Evolutionary conservation across 257 asterid species (phyloP).

Genomic region (Solanum chaucha): DNA sequence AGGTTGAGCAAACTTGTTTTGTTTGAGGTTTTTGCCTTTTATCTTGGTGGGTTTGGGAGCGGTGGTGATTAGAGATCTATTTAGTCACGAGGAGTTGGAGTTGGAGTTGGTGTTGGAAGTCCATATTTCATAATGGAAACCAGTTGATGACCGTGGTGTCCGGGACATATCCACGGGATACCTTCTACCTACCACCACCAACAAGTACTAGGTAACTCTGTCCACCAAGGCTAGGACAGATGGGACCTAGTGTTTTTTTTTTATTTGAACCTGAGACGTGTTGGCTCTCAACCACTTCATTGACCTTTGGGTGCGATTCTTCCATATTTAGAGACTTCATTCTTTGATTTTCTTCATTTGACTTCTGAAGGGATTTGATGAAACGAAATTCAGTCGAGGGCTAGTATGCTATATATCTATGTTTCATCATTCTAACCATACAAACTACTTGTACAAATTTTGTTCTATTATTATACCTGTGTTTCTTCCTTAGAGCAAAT

Average conservation of each 20-base stretch:
- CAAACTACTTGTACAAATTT: background rate
- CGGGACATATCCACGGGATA: background rate
- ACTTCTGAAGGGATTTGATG: background rate
- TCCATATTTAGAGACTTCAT: background rate
- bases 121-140: background rate
- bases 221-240: background rate
- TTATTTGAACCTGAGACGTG: background rate
- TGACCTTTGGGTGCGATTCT: background rate
- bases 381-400: background rate
- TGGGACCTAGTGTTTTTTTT: background rate
- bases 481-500: background rate
- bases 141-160: background rate
- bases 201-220: background rate
- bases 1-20: background rate
- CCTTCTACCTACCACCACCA: background rate
- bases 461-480: background rate
- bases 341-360: background rate
- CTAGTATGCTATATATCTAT: background rate
- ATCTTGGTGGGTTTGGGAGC: background rate
- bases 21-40: background rate
- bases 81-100: background rate
- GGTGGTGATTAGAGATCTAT: background rate
- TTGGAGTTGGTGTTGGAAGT: background rate
- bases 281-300: background rate
- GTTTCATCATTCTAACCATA: background rate